Conservation (phyloP, 2,329 filamentous ascomycete genomes). For the Alternaria longipes region DNA sequence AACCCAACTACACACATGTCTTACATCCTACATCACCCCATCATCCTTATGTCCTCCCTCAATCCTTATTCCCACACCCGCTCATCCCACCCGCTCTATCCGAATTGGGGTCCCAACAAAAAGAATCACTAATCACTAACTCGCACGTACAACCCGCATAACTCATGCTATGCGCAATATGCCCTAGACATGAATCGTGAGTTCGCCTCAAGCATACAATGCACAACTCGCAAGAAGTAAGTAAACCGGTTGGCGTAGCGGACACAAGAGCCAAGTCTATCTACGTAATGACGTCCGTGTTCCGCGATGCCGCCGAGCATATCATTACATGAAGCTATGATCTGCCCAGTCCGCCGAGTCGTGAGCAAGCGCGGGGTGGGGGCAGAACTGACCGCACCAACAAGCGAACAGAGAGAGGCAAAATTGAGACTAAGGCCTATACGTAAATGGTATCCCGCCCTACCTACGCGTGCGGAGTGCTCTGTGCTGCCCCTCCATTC, state of each 20-base stretch:
- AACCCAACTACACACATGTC: background rate
- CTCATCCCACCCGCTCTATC: background rate
- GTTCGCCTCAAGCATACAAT: background rate
- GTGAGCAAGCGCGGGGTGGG: background rate
- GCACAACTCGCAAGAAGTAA: background rate
- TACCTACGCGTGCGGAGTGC: background rate
- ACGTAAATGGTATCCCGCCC: background rate
- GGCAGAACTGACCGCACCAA: background rate
- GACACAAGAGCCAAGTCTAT: background rate
- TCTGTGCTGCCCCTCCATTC: background rate
- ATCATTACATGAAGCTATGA: background rate
- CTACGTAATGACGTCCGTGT: background rate
- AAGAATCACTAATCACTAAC: background rate
- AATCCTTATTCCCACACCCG: background rate
- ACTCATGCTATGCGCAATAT: background rate
- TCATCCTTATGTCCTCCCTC: background rate
- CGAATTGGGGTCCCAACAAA: background rate
- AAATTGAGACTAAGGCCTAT: background rate
- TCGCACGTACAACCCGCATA: background rate
- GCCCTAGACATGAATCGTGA: background rate
- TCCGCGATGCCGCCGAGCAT: background rate
- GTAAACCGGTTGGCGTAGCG: background rate
- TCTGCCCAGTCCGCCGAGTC: background rate
- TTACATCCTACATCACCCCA: conserved; percentile 1
- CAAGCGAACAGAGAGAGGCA: background rate